phyloP scores from a whole-genome alignment of 2,329 filamentous ascomycete species.

The Xylaria sp. region DNA sequence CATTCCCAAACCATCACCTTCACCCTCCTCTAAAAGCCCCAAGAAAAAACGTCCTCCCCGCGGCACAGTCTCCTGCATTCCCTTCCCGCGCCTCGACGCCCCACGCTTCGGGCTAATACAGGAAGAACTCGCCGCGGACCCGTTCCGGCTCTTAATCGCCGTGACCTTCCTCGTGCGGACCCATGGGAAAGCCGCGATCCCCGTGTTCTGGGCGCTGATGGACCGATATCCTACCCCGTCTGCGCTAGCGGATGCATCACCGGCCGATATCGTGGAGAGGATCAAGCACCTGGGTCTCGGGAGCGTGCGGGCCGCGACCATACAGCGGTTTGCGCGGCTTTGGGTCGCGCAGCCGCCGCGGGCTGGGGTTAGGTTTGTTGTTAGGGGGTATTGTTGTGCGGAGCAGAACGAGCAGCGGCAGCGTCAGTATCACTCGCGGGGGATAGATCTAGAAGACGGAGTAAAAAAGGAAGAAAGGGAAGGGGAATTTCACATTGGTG shows the following conservation, averaged over 20 bases:
- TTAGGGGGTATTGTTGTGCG: conserved; percentile 57
- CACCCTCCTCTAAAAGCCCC: conserved; percentile 39
- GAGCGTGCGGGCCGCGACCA: conserved; percentile 71
- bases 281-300: conserved; percentile 79
- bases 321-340: conserved; percentile 75
- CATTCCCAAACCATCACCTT: conserved; percentile 10
- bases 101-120: conserved; percentile 82
- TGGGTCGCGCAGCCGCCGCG: conserved; percentile 75
- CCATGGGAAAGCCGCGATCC: conserved; percentile 77
- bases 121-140: conserved; percentile 77
- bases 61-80: conserved; percentile 64
- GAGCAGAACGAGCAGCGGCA: neutral
- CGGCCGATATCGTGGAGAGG: conserved; percentile 67
- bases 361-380: conserved; percentile 64
- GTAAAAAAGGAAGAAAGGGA: neutral
- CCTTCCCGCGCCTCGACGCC: conserved; percentile 74
- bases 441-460: neutral
- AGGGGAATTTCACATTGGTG: neutral
- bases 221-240: conserved; percentile 73
- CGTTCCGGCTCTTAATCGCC: conserved; percentile 84
- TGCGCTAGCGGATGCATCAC: conserved; percentile 67
- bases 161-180: conserved; percentile 89
- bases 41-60: conserved; percentile 51
- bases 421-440: neutral
- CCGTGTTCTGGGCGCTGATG: conserved; percentile 77